Conservation (phyloP, 2,329 filamentous ascomycete genomes). For the Botryotinia narcissicola region DNA sequence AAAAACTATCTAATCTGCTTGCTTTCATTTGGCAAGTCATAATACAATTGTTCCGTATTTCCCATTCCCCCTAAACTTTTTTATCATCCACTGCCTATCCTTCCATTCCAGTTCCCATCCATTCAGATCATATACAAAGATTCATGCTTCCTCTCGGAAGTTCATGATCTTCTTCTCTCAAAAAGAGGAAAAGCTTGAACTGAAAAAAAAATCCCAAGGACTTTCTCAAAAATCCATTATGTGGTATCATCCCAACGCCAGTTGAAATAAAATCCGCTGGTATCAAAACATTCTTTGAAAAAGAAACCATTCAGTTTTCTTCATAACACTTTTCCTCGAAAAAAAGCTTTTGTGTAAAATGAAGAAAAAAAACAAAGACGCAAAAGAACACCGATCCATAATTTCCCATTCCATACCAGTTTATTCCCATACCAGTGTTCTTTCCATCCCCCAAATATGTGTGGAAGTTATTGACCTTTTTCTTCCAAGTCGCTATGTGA, state of each 20-base stretch:
- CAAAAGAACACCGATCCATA: constrained; percentile 12
- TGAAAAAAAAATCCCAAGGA: constrained; percentile 20
- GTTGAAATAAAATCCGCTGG: constrained; percentile 23
- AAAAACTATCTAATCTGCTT: constrained; percentile 8
- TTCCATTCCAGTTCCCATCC: constrained; percentile 3
- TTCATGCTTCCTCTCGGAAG: not conserved
- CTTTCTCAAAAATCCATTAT: not conserved
- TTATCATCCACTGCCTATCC: constrained; percentile 9
- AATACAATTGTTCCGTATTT: not conserved
- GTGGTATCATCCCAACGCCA: constrained; percentile 38
- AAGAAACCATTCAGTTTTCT: constrained; percentile 20
- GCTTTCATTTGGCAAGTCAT: not conserved
- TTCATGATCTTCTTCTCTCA: not conserved
- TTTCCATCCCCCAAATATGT: constrained; percentile 10
- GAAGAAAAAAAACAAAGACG: not conserved
- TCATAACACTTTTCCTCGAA: constrained; percentile 25
- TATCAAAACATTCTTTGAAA: constrained; percentile 28
- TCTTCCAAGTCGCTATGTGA: constrained; percentile 13
- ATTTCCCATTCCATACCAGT: constrained; percentile 15
- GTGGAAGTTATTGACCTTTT: not conserved
- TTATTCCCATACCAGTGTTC: constrained; percentile 12
- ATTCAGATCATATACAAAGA: constrained; percentile 19
- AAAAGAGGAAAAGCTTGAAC: constrained; percentile 1
- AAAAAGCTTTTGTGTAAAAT: constrained; percentile 20
- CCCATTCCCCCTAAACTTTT: not conserved